Base-by-base conservation (phyloP, 345 rosid species). In the Geranium rotundifolium region DNA sequence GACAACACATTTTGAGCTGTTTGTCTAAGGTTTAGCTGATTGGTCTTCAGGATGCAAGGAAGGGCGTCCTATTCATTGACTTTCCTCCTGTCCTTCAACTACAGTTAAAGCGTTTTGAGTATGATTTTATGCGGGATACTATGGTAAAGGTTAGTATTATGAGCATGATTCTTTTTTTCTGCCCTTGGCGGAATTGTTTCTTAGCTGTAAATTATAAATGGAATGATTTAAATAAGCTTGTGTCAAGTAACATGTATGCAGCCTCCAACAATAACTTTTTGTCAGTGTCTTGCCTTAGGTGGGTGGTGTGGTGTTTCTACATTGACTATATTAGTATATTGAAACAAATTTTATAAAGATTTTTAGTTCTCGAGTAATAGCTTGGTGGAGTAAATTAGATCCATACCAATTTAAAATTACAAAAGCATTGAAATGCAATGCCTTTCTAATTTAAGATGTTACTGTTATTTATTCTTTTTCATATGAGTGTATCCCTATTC, bases 21-120 rank as follows among this genome's bases (percentile, higher is more conserved):
- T 34, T 4, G 6, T 34, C 14, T 12, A 67, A 50, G 52, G 15
- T 30, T 10, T 17, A 1, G 27, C 34, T 31, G 17, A 15, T 23
- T 57, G 12, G 57, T 55, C 58, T 70, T 59, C 83, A 91, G 98
- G 98, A 92, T 75, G 98, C 98, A 55, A 89, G 73, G 81, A 92
- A 89, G 74, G 95, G 97, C 20, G 96, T 92, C 39, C 71, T 85
- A 62, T 92, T 92, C 76, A 87, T 84, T 56, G 96, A 91, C 75
- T 89, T 91, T 29, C 98, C 98, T 46, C 96, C 98, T 1, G 98
- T 91, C 60, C 98, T 92, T 82, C 98, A 92, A 72, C 97, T 92
- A 65, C 98, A 92, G 72, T 74, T 92, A 62, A 92, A 92, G 66
- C 82, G 98, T 59, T 92, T 92, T 79, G 98, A 89, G 65, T 92